phyloP scores from a whole-genome alignment of 2,329 filamentous ascomycete species.

The Apiospora koreana region DNA sequence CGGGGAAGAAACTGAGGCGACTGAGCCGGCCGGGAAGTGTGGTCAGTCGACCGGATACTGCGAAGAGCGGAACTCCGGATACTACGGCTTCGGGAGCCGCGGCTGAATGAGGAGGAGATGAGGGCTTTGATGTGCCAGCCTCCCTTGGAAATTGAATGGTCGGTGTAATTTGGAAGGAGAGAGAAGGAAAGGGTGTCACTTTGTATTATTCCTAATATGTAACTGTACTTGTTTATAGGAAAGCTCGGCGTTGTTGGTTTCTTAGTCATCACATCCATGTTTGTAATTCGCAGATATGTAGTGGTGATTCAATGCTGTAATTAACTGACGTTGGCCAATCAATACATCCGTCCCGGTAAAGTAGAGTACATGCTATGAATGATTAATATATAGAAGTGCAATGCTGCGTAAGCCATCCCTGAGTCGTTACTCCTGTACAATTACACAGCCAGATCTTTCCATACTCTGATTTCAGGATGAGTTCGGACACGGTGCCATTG shows the following conservation, averaged over 20 bases:
- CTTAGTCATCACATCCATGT: neutral
- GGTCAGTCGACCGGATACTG: neutral
- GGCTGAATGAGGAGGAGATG: neutral
- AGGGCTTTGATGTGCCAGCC: neutral
- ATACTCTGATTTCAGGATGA: too few relatives aligned
- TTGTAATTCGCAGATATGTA: neutral
- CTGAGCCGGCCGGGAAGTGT: neutral
- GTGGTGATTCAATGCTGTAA: neutral
- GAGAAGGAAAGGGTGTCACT: neutral
- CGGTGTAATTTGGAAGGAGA: neutral
- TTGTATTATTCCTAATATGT: conserved; percentile 1
- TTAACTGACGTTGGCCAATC: too few relatives aligned
- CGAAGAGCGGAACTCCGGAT: neutral
- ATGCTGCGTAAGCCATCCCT: too few relatives aligned
- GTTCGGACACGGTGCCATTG: too few relatives aligned
- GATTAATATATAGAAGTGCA: too few relatives aligned
- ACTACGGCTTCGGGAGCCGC: neutral
- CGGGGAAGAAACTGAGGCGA: conserved; percentile 50
- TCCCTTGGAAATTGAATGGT: neutral
- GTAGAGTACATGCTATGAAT: too few relatives aligned
- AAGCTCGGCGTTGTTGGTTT: neutral
- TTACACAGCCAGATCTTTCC: too few relatives aligned
- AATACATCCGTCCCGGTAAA: too few relatives aligned
- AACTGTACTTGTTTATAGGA: neutral
- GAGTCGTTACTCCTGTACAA: too few relatives aligned